Evolutionary conservation across 2,329 filamentous ascomycete genomes (phyloP).

Genomic region (Nemania sp.): DNA sequence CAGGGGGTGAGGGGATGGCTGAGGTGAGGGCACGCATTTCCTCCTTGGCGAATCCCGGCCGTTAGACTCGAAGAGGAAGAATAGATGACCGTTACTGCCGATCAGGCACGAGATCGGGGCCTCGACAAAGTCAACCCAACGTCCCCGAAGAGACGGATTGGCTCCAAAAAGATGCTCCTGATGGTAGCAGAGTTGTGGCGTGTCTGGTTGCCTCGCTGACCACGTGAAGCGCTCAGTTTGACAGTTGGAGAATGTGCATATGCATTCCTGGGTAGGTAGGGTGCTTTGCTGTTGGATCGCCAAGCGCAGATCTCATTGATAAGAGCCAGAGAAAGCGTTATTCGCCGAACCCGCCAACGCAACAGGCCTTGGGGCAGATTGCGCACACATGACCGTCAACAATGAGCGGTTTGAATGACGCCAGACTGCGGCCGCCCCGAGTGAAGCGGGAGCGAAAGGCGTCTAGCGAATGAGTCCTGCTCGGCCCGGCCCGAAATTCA

Average conservation of each 20-base stretch:
- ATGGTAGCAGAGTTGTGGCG: not conserved
- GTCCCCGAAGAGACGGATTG: constrained; percentile 2
- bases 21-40: constrained; percentile 6
- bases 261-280: constrained; percentile 2
- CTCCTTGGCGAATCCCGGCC: constrained; percentile 20
- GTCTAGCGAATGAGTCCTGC: constrained; percentile 1
- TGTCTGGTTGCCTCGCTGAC: constrained; percentile 13
- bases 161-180: constrained; percentile 4
- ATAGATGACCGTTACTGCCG: constrained; percentile 28
- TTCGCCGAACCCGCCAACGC: constrained; percentile 2
- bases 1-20: constrained; percentile 6
- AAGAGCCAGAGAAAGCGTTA: not conserved
- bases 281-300: constrained; percentile 11
- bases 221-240: constrained; percentile 22
- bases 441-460: not conserved
- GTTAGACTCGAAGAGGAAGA: constrained; percentile 14
- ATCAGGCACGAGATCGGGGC: constrained; percentile 27
- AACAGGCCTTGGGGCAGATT: not conserved
- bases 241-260: constrained; percentile 26
- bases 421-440: constrained; percentile 1
- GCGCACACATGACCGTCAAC: not conserved
- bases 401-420: not conserved
- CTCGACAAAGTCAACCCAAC: constrained; percentile 7
- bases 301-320: constrained; percentile 13
- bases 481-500: constrained; percentile 6